These are phyloP conservation scores for Aspergillus sp. DNA, from an alignment of 2,329 filamentous ascomycete species.

Conservation along the genomic window DNA sequence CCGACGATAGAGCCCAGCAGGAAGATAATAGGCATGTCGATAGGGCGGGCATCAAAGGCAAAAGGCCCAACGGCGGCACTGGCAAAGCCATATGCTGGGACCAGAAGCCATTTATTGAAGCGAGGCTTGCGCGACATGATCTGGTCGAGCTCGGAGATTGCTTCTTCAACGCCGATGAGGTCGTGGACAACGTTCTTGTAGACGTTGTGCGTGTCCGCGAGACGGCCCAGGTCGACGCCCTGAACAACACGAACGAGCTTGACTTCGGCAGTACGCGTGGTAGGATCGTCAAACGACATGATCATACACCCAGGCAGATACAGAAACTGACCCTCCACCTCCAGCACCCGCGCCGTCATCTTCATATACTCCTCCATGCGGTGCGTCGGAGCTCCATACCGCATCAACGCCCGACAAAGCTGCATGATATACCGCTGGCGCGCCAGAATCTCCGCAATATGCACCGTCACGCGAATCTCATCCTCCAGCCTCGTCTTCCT, in stretches of 20 bases:
- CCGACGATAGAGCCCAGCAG: constrained; percentile 74
- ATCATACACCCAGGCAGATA: constrained; percentile 96
- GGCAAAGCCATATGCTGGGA: constrained; percentile 73
- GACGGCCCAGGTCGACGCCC: constrained; percentile 47
- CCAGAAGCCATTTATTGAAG: constrained; percentile 55
- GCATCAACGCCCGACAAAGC: constrained; percentile 84
- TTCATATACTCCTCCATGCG: constrained; percentile 88
- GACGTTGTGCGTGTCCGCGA: constrained; percentile 48
- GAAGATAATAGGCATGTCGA: constrained; percentile 79
- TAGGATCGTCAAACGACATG: constrained; percentile 72
- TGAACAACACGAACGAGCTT: constrained; percentile 47
- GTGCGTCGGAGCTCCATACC: constrained; percentile 89
- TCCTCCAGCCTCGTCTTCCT: constrained; percentile 41
- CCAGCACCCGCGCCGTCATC: constrained; percentile 83
- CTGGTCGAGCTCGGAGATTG: constrained; percentile 45
- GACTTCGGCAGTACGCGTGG: constrained; percentile 50
- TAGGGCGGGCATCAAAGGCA: constrained; percentile 73
- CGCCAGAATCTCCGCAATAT: constrained; percentile 70
- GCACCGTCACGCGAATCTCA: constrained; percentile 60
- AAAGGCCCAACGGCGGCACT: constrained; percentile 77
- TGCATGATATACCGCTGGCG: constrained; percentile 83
- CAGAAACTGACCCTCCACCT: constrained; percentile 86
- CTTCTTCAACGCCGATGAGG: constrained; percentile 49
- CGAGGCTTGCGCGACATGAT: constrained; percentile 62
- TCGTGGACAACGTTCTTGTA: constrained; percentile 53